phyloP scores from a whole-genome alignment of 345 rosid species.

The Salix viminalis region DNA sequence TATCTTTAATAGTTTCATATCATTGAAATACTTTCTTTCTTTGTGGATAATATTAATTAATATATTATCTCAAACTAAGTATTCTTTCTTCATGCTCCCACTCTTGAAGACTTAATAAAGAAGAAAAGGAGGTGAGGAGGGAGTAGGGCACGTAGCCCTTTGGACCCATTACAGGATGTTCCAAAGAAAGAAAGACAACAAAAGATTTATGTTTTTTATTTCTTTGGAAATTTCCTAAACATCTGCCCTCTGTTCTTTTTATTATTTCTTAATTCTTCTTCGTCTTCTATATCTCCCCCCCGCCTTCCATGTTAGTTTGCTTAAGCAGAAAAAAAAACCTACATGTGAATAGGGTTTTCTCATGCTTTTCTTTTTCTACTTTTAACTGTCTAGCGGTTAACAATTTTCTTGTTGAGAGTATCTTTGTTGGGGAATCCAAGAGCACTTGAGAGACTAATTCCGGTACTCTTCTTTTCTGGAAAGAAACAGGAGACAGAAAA shows the following conservation, averaged over 20 bases:
- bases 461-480: background rate
- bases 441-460: background rate
- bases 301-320: background rate
- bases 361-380: background rate
- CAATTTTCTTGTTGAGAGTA: background rate
- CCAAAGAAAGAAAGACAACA: background rate
- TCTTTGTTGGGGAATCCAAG: background rate
- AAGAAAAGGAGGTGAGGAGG: background rate
- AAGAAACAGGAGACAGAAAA: background rate
- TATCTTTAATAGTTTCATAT: too few relatives aligned
- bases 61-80: too few relatives aligned
- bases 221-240: background rate
- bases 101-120: background rate
- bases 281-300: background rate
- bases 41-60: too few relatives aligned
- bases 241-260: background rate
- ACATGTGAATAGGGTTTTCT: background rate
- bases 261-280: background rate
- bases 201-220: background rate
- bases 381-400: background rate
- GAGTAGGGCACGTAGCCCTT: background rate
- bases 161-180: background rate
- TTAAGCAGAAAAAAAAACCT: background rate
- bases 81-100: background rate
- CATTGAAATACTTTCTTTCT: too few relatives aligned